Conservation (phyloP, 106 monocot species). For the Platanthera guangdongensis region DNA sequence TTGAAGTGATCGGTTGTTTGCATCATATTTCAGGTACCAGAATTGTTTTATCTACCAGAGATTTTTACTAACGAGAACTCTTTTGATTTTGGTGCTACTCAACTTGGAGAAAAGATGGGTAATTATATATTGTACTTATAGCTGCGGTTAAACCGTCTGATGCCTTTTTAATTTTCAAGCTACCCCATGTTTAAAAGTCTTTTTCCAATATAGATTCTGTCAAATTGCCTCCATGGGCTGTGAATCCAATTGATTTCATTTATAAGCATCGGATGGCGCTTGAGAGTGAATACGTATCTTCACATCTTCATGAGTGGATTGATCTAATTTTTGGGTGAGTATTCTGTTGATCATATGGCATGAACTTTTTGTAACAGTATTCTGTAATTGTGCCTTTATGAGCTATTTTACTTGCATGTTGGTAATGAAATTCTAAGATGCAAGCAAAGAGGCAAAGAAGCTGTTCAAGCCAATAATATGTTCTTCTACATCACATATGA, state of each 20-base stretch:
- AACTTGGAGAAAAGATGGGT: constrained; percentile 92
- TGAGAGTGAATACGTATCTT: constrained; percentile 95
- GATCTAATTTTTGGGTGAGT: constrained; percentile 97
- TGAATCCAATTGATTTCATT: constrained; percentile 84
- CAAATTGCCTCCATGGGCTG: constrained; percentile 87
- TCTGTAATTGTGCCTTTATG: not conserved
- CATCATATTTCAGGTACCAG: constrained; percentile 61
- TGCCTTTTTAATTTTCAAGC: not conserved
- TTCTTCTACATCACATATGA: constrained; percentile 98
- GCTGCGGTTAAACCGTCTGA: not conserved
- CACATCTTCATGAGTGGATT: constrained; percentile 98
- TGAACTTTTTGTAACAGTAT: not conserved
- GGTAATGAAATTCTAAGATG: constrained; percentile 37
- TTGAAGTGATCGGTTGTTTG: not conserved
- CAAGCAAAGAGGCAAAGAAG: constrained; percentile 93
- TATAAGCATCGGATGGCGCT: constrained; percentile 94
- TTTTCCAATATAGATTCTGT: constrained; percentile 62
- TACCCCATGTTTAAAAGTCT: not conserved
- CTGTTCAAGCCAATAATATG: constrained; percentile 72
- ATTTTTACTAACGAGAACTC: constrained; percentile 69
- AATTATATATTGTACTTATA: constrained; percentile 2
- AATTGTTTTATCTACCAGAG: constrained; percentile 96
- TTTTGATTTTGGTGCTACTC: constrained; percentile 89
- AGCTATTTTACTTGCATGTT: not conserved
- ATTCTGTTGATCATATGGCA: not conserved